A percentile compares a stretch with the other conserved stretches of the same genome.
Evolutionary conservation across 1,284 basidiomycete species (phyloP).

Genomic region (Ustilago hordei): DNA sequence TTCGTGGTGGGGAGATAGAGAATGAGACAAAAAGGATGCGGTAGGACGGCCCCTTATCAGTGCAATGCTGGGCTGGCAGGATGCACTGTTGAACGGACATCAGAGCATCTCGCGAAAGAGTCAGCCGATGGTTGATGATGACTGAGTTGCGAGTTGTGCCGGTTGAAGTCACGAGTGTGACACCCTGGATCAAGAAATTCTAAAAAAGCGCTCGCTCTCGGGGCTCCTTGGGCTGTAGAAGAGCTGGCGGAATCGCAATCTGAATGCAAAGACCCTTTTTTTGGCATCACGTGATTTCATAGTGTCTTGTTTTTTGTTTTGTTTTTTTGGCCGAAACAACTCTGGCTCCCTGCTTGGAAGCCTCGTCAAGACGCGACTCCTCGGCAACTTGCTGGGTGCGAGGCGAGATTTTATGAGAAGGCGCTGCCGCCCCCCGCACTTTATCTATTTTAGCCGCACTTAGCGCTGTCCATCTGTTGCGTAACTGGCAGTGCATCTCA

Average conservation of each 20-base stretch:
- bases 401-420: background rate
- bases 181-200: background rate
- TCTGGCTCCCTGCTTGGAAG: background rate
- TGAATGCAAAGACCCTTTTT: background rate
- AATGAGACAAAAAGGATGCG: background rate
- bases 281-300: background rate
- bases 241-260: slow-evolving; percentile 6
- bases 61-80: background rate
- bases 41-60: background rate
- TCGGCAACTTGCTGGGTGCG: slow-evolving; percentile 4
- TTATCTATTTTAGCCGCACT: background rate
- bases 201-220: slow-evolving; percentile 5
- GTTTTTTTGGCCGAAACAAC: background rate
- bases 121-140: background rate
- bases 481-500: too few relatives aligned
- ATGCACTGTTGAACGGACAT: background rate
- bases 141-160: slow-evolving; percentile 8
- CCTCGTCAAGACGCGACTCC: slow-evolving; percentile 2
- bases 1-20: background rate
- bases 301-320: too few relatives aligned
- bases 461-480: background rate
- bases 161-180: background rate
- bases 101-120: background rate
- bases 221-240: slow-evolving; percentile 9
- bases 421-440: background rate